Evolutionary conservation across 805 yeast species (phyloP), one percentile per base, ranked within the genome.

Genomic region (Dipodascopsis tothii): DNA sequence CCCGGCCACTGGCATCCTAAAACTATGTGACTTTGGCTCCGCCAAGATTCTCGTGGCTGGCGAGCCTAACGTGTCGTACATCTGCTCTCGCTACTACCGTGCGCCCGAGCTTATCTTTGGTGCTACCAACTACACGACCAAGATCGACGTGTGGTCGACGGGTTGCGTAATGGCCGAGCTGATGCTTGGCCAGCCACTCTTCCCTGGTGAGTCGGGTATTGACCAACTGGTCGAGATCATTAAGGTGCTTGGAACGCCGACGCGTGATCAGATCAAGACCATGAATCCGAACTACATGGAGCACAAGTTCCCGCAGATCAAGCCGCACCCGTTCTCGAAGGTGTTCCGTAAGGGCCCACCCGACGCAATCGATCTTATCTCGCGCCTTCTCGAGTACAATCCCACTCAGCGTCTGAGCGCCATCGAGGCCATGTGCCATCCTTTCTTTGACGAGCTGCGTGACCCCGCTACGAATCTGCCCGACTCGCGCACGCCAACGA

Each of bases 131-230:
- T 92, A 92, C 65, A 86, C 97, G 5, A 87, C 96, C 23, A 88
- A 90, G 64, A 92, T 92, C 54, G 98, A 92, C 63, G 78, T 92
- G 38, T 92, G 98, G 98, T 84, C 95, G 11, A 86, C 94, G 11
- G 96, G 95, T 18, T 92, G 98, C 69, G 98, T 92, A 19, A 87
- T 92, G 85, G 97, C 97, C 3, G 98, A 92, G 67, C 70, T 92
- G 58, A 77, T 88, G 51, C 73, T 92, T 45, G 97, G 98, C 16
- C 96, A 87, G 62, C 98, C 98, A 11, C 70, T 92, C 53, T 92
- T 92, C 68, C 98, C 98, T 9, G 98, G 98, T 36, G 97, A 92
- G 62, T 80, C 88, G 48, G 97, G 98, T 32, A 90, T 92, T 46
- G 98, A 92, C 63, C 98, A 92, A 65, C 74, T 90, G 57, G 97